Percentiles rank a stretch among this genome's conserved stretches.
These are phyloP conservation scores for Eucalyptus pauciflora DNA, from an alignment of 345 rosid genomes.

Conservation along the genomic window DNA sequence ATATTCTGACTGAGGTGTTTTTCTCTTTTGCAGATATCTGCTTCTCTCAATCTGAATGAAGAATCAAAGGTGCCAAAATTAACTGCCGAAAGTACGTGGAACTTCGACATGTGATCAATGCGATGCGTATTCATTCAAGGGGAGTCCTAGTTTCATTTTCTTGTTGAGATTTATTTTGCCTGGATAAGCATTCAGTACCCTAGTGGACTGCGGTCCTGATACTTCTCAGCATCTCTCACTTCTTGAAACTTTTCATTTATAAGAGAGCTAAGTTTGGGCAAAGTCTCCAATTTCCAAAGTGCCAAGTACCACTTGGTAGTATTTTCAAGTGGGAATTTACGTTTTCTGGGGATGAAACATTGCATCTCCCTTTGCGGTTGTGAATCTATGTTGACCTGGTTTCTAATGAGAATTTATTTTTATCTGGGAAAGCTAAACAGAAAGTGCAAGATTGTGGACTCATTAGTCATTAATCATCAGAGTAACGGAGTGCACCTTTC, in stretches of 20 bases:
- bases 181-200: not conserved
- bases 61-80: conserved; percentile 53
- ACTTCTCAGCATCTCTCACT: not conserved
- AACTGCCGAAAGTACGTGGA: conserved; percentile 72
- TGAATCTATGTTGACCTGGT: not conserved
- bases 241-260: not conserved
- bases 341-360: not conserved
- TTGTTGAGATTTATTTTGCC: not conserved
- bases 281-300: not conserved
- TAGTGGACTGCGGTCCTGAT: not conserved
- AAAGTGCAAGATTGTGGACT: not conserved
- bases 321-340: not conserved
- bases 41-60: conserved; percentile 59
- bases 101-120: conserved; percentile 42
- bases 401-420: not conserved
- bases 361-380: not conserved
- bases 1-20: not conserved
- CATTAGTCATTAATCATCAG: not conserved
- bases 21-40: conserved; percentile 29
- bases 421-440: not conserved
- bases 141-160: not conserved
- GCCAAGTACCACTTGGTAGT: not conserved
- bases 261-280: not conserved
- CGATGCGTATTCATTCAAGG: not conserved
- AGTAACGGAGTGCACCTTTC: not conserved